Conservation (phyloP, 805 yeast genomes). For the Kluyveromyces dobzhanskii region DNA sequence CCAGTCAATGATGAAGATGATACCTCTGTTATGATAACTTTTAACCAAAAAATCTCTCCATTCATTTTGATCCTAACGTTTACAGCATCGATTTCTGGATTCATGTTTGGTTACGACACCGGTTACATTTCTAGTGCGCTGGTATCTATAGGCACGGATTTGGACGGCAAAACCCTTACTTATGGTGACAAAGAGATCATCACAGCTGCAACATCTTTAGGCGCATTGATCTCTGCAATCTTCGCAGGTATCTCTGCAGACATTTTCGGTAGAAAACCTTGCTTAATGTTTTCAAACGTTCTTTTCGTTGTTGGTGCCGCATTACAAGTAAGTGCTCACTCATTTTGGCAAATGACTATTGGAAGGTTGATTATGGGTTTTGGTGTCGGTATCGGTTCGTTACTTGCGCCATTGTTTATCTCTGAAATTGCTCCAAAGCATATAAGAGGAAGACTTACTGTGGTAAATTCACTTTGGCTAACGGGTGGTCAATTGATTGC, state of each 20-base stretch:
- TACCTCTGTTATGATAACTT: slow-evolving; percentile 38
- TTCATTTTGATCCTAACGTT: slow-evolving; percentile 62
- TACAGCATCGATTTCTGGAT: slow-evolving; percentile 84
- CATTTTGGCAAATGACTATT: slow-evolving; percentile 83
- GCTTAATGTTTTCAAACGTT: slow-evolving; percentile 72
- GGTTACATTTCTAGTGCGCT: slow-evolving; percentile 94
- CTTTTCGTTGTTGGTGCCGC: slow-evolving; percentile 79
- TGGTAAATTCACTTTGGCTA: slow-evolving; percentile 78
- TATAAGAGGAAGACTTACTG: slow-evolving; percentile 86
- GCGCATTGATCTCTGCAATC: slow-evolving; percentile 76
- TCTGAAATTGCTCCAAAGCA: slow-evolving; percentile 87
- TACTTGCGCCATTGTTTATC: slow-evolving; percentile 89
- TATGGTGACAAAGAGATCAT: slow-evolving; percentile 82
- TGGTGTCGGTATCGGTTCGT: slow-evolving; percentile 93
- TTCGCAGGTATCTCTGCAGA: slow-evolving; percentile 81
- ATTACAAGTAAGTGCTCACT: slow-evolving; percentile 71
- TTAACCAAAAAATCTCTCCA: slow-evolving; percentile 48
- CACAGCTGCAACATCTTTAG: slow-evolving; percentile 91
- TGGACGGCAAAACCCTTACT: slow-evolving; percentile 49
- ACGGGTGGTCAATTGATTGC: slow-evolving; percentile 96
- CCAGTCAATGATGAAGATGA: slow-evolving; percentile 43
- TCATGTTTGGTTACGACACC: slow-evolving; percentile 96
- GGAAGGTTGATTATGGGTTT: slow-evolving; percentile 93
- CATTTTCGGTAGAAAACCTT: slow-evolving; percentile 73
- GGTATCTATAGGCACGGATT: slow-evolving; percentile 74